These are phyloP conservation scores for Eucalyptus pauciflora DNA, from an alignment of 345 rosid species.

Conservation along the genomic window DNA sequence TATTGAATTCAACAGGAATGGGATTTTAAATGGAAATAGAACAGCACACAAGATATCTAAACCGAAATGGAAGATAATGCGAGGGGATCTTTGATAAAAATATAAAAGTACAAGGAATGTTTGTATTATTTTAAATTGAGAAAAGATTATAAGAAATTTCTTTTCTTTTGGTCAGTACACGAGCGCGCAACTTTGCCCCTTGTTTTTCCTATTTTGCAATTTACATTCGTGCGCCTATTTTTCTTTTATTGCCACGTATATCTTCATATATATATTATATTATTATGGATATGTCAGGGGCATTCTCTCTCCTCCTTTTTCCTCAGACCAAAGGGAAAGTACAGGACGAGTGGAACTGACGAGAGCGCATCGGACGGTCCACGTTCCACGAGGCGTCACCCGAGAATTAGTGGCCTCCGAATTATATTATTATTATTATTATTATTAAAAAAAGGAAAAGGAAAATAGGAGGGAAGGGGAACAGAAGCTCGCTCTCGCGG, in stretches of 20 bases:
- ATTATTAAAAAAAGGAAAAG: neutral
- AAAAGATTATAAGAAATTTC: neutral
- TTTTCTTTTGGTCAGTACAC: neutral
- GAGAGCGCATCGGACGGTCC: neutral
- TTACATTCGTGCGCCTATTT: neutral
- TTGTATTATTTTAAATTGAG: neutral
- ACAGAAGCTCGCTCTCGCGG: conserved; percentile 16
- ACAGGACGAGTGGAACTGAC: neutral
- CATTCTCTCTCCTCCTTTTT: neutral
- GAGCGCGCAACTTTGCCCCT: neutral
- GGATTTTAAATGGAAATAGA: neutral
- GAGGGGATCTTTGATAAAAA: neutral
- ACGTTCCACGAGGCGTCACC: neutral
- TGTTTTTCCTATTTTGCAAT: neutral
- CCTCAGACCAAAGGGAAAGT: neutral
- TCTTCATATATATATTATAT: too few species aligned
- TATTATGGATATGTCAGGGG: neutral
- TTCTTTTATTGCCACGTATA: neutral
- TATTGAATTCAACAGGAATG: accelerated
- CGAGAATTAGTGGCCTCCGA: neutral
- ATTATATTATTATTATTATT: too few species aligned
- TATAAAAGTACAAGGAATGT: neutral
- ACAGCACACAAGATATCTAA: neutral
- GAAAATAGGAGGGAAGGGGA: neutral
- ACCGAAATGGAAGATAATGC: neutral